phyloP scores from a whole-genome alignment of 1,284 basidiomycete species.

The Austroboletus novae-zelandiae region DNA sequence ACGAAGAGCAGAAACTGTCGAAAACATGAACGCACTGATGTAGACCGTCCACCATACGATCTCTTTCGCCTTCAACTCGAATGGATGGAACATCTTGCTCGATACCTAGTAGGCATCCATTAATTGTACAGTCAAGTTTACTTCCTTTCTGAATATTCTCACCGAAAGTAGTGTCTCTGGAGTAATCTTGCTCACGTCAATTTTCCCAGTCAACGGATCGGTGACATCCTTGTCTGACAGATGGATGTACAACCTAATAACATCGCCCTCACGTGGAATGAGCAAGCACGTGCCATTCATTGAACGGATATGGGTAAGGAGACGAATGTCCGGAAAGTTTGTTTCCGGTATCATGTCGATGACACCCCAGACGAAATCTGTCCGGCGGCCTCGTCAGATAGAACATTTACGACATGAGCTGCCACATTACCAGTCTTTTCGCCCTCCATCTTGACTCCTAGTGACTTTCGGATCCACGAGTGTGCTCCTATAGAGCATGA shows the following conservation, averaged over 20 bases:
- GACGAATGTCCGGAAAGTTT: slow-evolving; percentile 79
- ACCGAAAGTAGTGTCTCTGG: not conserved
- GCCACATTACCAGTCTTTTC: not conserved
- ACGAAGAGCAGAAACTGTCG: not conserved
- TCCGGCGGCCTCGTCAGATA: not conserved
- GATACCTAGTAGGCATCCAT: slow-evolving; percentile 42
- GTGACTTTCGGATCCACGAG: not conserved
- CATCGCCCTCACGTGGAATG: slow-evolving; percentile 70
- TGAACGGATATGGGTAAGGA: slow-evolving; percentile 56
- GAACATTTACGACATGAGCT: not conserved
- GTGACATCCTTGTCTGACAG: not conserved
- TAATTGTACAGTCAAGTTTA: not conserved
- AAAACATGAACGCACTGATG: slow-evolving; percentile 42
- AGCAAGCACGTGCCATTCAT: slow-evolving; percentile 63
- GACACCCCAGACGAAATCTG: slow-evolving; percentile 74
- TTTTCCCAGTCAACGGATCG: not conserved
- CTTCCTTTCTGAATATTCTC: not conserved
- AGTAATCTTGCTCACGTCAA: not conserved
- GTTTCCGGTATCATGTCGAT: slow-evolving; percentile 69
- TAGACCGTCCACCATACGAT: slow-evolving; percentile 82
- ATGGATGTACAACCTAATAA: slow-evolving; percentile 66
- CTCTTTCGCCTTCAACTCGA: slow-evolving; percentile 27
- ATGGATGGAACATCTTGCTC: slow-evolving; percentile 64
- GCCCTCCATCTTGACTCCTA: not conserved
- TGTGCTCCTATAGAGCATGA: not conserved